phyloP scores from a whole-genome alignment of 1,139 yeast species.

The Pneumocystis sp. region DNA sequence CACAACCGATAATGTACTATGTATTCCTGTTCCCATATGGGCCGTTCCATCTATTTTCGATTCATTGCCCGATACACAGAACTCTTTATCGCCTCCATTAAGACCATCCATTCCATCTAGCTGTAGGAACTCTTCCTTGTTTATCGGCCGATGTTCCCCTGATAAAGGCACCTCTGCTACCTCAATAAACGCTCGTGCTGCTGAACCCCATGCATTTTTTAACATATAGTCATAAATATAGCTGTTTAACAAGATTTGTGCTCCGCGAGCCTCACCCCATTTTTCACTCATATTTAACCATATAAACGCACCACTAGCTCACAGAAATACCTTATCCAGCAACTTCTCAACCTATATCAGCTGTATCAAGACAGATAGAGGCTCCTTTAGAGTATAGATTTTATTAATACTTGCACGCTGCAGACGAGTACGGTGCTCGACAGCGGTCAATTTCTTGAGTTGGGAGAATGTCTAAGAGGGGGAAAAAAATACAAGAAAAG shows the following conservation, averaged over 20 bases:
- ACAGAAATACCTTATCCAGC: background rate
- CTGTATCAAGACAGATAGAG: background rate
- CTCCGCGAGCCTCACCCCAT: background rate
- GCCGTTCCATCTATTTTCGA: background rate
- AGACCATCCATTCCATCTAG: background rate
- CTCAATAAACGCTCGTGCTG: conserved; percentile 56
- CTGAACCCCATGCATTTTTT: conserved; percentile 54
- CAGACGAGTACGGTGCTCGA: background rate
- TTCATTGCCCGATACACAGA: background rate
- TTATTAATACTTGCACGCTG: background rate
- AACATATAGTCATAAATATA: conserved; percentile 75
- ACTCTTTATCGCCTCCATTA: background rate
- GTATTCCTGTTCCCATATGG: background rate
- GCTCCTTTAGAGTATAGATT: background rate
- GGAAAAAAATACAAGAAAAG: background rate
- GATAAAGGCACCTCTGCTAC: conserved; percentile 43
- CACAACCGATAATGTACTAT: background rate
- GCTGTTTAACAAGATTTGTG: conserved; percentile 43
- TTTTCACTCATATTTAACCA: background rate
- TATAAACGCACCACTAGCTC: background rate
- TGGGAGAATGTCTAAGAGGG: background rate
- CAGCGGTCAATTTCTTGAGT: background rate
- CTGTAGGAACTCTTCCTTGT: background rate
- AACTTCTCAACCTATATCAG: background rate
- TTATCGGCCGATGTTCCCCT: background rate